Conservation (phyloP, 139 green algal genomes). For the Parachlorella kessleri region DNA sequence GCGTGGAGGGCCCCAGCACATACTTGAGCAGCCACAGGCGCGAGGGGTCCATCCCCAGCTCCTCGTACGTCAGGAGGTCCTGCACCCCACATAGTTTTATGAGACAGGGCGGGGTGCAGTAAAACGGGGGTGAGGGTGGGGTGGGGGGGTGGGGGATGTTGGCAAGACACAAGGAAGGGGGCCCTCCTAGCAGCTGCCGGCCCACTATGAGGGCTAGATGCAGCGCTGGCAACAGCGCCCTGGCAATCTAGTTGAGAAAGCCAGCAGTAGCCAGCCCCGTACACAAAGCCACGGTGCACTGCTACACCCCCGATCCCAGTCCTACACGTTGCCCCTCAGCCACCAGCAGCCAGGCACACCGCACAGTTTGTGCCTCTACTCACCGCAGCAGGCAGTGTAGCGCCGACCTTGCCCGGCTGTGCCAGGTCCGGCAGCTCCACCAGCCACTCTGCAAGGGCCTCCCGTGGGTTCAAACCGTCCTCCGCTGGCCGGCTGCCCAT, state of each 20-base stretch:
- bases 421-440: not conserved
- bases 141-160: not conserved
- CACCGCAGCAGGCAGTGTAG: not conserved
- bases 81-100: not conserved
- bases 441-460: not conserved
- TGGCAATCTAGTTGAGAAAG: not conserved
- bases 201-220: not conserved
- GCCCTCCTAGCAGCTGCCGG: not conserved
- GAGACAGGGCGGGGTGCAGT: not conserved
- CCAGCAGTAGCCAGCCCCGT: too few species aligned
- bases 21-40: not conserved
- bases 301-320: too few species aligned
- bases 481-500: not conserved
- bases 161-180: not conserved
- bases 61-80: not conserved
- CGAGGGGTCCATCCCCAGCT: not conserved
- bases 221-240: not conserved
- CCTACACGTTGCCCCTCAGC: too few species aligned
- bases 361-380: too few species aligned
- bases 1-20: not conserved
- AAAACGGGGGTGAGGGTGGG: not conserved
- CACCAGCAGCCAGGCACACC: too few species aligned
- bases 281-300: too few species aligned
- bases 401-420: not conserved
- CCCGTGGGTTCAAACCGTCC: not conserved